Evolutionary conservation across 2,329 filamentous ascomycete species (phyloP).

Genomic region (Cytospora piceae): DNA sequence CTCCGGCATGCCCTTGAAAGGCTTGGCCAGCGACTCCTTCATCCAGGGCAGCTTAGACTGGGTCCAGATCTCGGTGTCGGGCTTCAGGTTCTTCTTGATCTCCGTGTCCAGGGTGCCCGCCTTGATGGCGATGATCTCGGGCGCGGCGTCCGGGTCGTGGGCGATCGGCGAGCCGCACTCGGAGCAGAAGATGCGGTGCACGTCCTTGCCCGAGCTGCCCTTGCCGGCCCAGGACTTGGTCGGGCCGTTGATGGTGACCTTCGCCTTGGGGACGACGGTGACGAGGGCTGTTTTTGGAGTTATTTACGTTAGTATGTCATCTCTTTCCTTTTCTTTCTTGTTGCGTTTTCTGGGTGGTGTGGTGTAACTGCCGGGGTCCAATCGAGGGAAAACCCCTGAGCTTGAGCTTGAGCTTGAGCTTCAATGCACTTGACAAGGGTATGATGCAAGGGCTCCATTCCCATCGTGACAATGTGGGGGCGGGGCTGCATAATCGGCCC

Average conservation of each 20-base stretch:
- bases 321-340: not conserved
- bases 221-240: conserved; percentile 66
- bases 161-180: conserved; percentile 72
- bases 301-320: not conserved
- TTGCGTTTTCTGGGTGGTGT: not conserved
- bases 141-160: conserved; percentile 72
- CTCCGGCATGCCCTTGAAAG: conserved; percentile 67
- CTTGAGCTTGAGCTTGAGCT: not conserved
- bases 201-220: conserved; percentile 63
- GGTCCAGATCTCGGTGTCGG: conserved; percentile 72
- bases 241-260: conserved; percentile 65
- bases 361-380: not conserved
- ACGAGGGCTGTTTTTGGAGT: conserved; percentile 58
- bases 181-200: conserved; percentile 71
- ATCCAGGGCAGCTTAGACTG: conserved; percentile 71
- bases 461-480: conserved; percentile 20
- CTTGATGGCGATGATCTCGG: conserved; percentile 71
- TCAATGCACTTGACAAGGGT: conserved; percentile 1
- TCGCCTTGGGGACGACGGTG: conserved; percentile 67
- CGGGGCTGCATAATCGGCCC: conserved; percentile 17
- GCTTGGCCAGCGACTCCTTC: conserved; percentile 65
- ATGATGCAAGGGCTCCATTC: conserved; percentile 15
- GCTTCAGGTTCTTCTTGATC: conserved; percentile 70
- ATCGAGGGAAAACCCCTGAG: conserved; percentile 6
- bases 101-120: conserved; percentile 65